Conservation (phyloP, 2,329 filamentous ascomycete genomes). For the Xylaria sp. region DNA sequence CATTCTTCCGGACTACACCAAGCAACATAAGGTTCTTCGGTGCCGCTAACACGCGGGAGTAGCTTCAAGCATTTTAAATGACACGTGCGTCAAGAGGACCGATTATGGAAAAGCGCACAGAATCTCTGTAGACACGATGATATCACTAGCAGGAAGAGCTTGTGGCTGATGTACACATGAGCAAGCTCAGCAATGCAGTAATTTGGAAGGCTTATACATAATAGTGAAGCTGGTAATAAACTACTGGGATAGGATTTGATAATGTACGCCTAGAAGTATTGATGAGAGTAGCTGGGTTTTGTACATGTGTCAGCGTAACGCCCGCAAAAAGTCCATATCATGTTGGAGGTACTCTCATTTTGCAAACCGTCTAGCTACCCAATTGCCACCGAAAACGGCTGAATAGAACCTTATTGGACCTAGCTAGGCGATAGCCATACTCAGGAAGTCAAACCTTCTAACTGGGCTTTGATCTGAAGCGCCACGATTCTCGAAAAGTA, state of each 20-base stretch:
- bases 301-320: no score
- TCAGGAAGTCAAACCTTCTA: slow-evolving; percentile 46
- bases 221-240: no score
- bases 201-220: no score
- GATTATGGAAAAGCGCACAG: background rate
- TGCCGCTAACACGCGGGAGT: no score
- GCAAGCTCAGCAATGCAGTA: no score
- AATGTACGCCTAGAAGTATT: background rate
- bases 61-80: no score
- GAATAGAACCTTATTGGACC: background rate
- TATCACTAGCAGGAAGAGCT: no score
- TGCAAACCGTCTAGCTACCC: background rate
- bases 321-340: no score
- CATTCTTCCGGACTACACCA: background rate
- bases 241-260: background rate
- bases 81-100: background rate
- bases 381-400: no score
- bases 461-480: slow-evolving; percentile 62
- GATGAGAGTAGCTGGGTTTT: background rate
- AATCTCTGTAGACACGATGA: no score
- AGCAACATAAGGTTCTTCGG: no score
- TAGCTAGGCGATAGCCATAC: background rate
- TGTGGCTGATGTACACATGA: background rate
- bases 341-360: background rate
- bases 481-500: slow-evolving; percentile 68